Conservation (phyloP, 768 basidiomycete species). For the Leccinum aurantiacum region DNA sequence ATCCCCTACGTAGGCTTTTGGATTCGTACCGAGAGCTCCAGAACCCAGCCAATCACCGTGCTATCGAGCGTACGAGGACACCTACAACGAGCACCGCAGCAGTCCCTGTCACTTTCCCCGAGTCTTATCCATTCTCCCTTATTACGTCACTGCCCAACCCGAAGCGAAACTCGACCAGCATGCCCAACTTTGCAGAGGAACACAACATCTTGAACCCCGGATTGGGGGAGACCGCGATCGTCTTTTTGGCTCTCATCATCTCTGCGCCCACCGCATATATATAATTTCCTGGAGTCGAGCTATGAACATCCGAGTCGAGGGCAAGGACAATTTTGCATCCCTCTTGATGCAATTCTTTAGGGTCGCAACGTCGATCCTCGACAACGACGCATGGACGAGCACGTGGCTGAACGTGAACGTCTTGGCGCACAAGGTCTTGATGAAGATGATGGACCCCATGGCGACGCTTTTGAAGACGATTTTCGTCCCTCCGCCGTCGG, state of each 20-base stretch:
- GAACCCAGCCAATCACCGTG: conserved; percentile 59
- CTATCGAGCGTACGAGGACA: conserved; percentile 67
- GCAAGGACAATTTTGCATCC: conserved; percentile 70
- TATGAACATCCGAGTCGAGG: no score
- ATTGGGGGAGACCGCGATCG: conserved; percentile 82
- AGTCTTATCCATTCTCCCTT: conserved; percentile 90
- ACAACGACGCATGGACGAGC: conserved; percentile 84
- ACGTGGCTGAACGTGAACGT: conserved; percentile 93
- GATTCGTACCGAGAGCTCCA: conserved; percentile 88
- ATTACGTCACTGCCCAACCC: conserved; percentile 63
- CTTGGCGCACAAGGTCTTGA: conserved; percentile 80
- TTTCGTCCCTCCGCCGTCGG: conserved; percentile 73
- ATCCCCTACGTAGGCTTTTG: conserved; percentile 53
- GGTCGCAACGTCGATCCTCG: conserved; percentile 76
- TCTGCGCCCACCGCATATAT: conserved; percentile 75
- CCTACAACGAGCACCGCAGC: conserved; percentile 55
- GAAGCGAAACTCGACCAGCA: conserved; percentile 42
- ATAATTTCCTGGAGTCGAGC: conserved; percentile 73
- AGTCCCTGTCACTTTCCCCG: conserved; percentile 84
- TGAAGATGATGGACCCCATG: conserved; percentile 86
- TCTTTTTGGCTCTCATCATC: conserved; percentile 77
- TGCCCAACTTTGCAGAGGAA: conserved; percentile 43
- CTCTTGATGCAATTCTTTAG: conserved; percentile 79
- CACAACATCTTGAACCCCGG: conserved; percentile 66
- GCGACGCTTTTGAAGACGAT: conserved; percentile 73